These are phyloP conservation scores for Pseudogymnoascus sp. DNA, from an alignment of 2,329 filamentous ascomycete genomes.

Conservation along the genomic window DNA sequence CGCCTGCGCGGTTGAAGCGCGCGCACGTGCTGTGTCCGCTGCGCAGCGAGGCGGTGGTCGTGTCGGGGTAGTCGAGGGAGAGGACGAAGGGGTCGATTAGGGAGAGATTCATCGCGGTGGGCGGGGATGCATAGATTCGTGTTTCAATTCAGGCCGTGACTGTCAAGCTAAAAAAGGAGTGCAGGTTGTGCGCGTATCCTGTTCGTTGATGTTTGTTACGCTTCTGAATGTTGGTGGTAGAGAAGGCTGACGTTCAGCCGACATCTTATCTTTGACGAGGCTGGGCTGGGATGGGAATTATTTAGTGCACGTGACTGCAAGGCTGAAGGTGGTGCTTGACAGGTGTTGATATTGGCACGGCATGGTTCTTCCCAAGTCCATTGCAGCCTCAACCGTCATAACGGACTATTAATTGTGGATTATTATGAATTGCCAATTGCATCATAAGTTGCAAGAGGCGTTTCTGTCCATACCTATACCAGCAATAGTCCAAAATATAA, in stretches of 20 bases:
- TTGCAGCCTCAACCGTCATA: background rate
- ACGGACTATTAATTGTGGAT: background rate
- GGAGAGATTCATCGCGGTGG: slow-evolving; percentile 57
- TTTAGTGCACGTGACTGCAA: background rate
- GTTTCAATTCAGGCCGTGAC: slow-evolving; percentile 4
- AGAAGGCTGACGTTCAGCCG: slow-evolving; percentile 6
- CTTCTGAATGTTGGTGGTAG: background rate
- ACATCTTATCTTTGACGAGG: slow-evolving; percentile 5
- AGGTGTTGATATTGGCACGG: background rate
- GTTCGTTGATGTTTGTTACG: background rate
- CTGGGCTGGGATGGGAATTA: background rate
- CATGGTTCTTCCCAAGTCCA: background rate
- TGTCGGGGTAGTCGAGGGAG: slow-evolving; percentile 79
- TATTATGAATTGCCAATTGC: background rate
- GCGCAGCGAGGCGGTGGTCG: slow-evolving; percentile 79
- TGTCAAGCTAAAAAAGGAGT: background rate
- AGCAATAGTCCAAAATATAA: background rate
- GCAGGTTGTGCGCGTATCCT: background rate
- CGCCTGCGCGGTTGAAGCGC: slow-evolving; percentile 89
- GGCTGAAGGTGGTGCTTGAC: background rate
- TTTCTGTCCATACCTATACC: background rate
- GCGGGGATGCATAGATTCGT: slow-evolving; percentile 12
- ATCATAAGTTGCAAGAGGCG: background rate
- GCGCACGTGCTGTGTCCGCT: slow-evolving; percentile 59
- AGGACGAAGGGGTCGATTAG: slow-evolving; percentile 66